These are phyloP conservation scores for Spatholobus suberectus DNA, from an alignment of 306 rosid species.

Conservation along the genomic window DNA sequence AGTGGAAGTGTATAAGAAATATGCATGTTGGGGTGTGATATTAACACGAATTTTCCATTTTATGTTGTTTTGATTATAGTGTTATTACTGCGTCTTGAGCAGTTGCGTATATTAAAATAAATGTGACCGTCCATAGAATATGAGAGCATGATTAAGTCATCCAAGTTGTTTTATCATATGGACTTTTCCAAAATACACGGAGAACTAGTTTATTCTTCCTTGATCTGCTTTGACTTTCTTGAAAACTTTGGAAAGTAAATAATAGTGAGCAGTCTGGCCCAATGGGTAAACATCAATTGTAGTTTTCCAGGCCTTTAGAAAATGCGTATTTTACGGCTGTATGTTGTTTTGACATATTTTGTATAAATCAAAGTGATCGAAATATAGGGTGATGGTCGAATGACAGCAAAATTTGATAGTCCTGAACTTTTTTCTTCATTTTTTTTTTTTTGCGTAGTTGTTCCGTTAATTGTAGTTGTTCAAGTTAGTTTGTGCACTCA, in stretches of 20 bases:
- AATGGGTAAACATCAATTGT: not conserved
- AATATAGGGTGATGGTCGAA: not conserved
- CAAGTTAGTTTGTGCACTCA: not conserved
- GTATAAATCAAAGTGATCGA: not conserved
- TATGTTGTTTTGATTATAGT: not conserved
- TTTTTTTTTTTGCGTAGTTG: no score
- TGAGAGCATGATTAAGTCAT: not conserved
- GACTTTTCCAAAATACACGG: not conserved
- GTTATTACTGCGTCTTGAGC: not conserved
- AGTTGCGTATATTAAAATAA: not conserved
- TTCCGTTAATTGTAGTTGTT: not conserved
- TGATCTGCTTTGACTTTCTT: slow-evolving; percentile 26
- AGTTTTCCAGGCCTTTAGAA: not conserved
- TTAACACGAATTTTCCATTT: not conserved
- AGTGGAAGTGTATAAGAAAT: not conserved
- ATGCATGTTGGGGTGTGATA: not conserved
- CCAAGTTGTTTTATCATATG: not conserved
- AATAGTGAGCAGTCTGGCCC: not conserved
- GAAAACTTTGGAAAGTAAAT: not conserved
- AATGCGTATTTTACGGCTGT: not conserved
- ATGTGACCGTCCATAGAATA: not conserved
- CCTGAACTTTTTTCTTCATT: no score
- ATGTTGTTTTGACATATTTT: not conserved
- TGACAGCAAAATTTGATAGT: no score
- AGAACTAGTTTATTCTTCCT: not conserved